Conservation (phyloP, 169 alveolate species). For the Plasmodium cynomolgi region DNA sequence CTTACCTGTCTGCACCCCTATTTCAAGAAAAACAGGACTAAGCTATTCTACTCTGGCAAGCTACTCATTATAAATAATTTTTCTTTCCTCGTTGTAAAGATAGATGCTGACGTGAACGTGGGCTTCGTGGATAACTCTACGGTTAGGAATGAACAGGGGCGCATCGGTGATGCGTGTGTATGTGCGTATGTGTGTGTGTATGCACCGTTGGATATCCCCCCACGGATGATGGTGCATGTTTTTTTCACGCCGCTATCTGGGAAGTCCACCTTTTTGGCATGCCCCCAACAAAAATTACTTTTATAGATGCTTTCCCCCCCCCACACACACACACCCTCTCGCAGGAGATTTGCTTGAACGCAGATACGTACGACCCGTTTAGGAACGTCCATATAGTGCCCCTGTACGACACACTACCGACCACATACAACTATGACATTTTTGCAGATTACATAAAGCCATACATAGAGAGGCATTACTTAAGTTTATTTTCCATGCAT, state of each 20-base stretch:
- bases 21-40: slow-evolving; percentile 38
- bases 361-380: slow-evolving; percentile 76
- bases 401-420: slow-evolving; percentile 79
- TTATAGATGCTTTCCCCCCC: not conserved
- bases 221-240: not conserved
- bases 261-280: not conserved
- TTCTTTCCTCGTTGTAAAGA: slow-evolving; percentile 22
- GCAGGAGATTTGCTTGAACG: slow-evolving; percentile 46
- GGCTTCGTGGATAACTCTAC: slow-evolving; percentile 46
- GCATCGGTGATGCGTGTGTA: not conserved
- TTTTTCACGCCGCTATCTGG: not conserved
- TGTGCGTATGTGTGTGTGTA: not conserved
- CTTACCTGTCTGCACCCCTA: slow-evolving; percentile 23
- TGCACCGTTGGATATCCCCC: not conserved
- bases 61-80: slow-evolving; percentile 31
- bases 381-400: slow-evolving; percentile 78
- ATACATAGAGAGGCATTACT: slow-evolving; percentile 77
- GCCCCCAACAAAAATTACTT: not conserved
- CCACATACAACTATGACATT: slow-evolving; percentile 77
- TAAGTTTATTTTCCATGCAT: slow-evolving; percentile 77
- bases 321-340: not conserved
- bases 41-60: slow-evolving; percentile 44
- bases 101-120: slow-evolving; percentile 38
- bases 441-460: slow-evolving; percentile 79
- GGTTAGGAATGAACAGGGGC: slow-evolving; percentile 1